A percentile compares a stretch with the other conserved stretches of the same genome.
Conservation (phyloP, 495 filamentous ascomycete genomes). For the Lineolata rhizophorae region DNA sequence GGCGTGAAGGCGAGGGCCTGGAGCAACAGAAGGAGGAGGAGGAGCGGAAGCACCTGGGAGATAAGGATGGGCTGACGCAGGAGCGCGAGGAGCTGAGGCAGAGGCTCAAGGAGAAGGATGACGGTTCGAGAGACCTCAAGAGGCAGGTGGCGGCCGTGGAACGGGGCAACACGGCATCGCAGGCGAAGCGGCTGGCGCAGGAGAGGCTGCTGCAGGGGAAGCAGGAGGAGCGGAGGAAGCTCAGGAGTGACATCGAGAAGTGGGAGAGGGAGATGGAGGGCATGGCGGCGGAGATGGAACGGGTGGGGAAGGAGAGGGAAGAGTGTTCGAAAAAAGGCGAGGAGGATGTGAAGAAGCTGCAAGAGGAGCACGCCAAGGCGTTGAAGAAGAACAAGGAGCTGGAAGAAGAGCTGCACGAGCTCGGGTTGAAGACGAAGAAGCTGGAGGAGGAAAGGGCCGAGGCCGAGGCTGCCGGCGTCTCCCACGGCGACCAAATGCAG, state of each 20-base stretch:
- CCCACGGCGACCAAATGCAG: constrained; percentile 28
- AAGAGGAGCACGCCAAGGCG: constrained; percentile 29
- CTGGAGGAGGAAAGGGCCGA: constrained; percentile 36
- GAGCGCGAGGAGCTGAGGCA: constrained; percentile 55
- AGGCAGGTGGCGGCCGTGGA: constrained; percentile 64
- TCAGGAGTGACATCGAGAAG: constrained; percentile 33
- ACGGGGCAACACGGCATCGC: constrained; percentile 60
- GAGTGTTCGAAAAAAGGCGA: constrained; percentile 20
- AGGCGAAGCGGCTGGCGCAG: constrained; percentile 56
- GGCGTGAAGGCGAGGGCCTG: constrained; percentile 16
- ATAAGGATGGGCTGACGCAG: constrained; percentile 33
- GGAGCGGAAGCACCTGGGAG: constrained; percentile 50
- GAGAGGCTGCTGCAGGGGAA: constrained; percentile 45
- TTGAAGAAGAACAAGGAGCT: constrained; percentile 29
- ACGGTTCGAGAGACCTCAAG: constrained; percentile 28
- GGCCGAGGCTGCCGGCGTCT: constrained; percentile 26
- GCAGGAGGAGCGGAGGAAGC: constrained; percentile 35
- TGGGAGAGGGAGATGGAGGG: constrained; percentile 33
- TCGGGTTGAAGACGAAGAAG: constrained; percentile 23
- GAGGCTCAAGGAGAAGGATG: constrained; percentile 63
- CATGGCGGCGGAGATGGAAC: constrained; percentile 25
- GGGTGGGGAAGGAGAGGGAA: constrained; percentile 12
- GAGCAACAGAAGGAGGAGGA: constrained; percentile 33
- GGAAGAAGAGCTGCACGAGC: constrained; percentile 26
- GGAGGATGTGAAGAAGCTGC: constrained; percentile 26